Evolutionary conservation across 768 basidiomycete genomes (phyloP).

Genomic region (Lentinula guzmanii): DNA sequence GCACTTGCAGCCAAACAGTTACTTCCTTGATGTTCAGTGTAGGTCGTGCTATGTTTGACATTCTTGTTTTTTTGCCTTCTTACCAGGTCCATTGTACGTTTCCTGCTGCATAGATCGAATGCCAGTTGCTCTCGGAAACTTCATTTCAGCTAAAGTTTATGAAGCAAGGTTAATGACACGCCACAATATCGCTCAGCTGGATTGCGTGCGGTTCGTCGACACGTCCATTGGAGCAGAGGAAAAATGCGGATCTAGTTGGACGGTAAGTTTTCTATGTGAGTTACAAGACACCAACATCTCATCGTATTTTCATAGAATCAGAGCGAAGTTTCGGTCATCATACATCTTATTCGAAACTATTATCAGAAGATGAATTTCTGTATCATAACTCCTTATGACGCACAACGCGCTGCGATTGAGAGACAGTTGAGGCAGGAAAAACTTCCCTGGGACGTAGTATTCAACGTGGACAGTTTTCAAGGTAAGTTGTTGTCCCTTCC

Average conservation of each 20-base stretch:
- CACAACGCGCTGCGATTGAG: conserved; percentile 40
- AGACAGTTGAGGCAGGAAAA: conserved; percentile 22
- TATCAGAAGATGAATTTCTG: conserved; percentile 32
- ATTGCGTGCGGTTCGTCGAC: conserved; percentile 41
- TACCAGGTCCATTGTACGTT: too few relatives aligned
- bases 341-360: conserved; percentile 35
- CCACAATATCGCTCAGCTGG: conserved; percentile 24
- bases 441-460: conserved; percentile 36
- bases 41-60: conserved; percentile 1
- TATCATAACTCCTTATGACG: conserved; percentile 51
- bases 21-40: conserved; percentile 48
- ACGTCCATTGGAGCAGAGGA: conserved; percentile 30
- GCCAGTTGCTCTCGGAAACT: conserved; percentile 40
- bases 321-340: conserved; percentile 32
- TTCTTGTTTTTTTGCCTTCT: too few relatives aligned
- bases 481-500: conserved; percentile 20
- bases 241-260: conserved; percentile 35
- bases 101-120: conserved; percentile 38
- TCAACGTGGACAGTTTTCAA: conserved; percentile 53
- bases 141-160: conserved; percentile 44
- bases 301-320: conserved; percentile 26
- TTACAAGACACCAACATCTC: background rate
- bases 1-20: conserved; percentile 22
- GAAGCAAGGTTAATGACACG: conserved; percentile 27
- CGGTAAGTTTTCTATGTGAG: conserved; percentile 20